phyloP scores from a whole-genome alignment of 495 filamentous ascomycete species.

The Pseudomonodictys pantanalensis region DNA sequence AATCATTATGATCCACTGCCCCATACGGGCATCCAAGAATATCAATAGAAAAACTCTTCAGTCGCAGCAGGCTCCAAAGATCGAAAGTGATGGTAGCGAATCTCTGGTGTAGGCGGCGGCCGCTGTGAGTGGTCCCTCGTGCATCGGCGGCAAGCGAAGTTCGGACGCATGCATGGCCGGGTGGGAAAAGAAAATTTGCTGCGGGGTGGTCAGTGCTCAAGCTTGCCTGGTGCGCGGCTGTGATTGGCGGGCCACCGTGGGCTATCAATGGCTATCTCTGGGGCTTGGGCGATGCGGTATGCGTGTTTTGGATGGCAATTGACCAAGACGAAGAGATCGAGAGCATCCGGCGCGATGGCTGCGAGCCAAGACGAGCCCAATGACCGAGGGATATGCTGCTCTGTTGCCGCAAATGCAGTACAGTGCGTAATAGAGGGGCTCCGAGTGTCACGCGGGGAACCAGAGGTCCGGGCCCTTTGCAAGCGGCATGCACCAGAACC shows the following conservation, averaged over 20 bases:
- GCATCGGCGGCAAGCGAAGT: slow-evolving; percentile 18
- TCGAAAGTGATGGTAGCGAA: neutral
- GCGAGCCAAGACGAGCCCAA: no score
- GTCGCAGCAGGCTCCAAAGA: neutral
- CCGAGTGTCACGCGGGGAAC: neutral
- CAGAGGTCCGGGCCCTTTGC: neutral
- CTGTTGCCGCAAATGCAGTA: neutral
- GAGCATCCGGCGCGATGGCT: no score
- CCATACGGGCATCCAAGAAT: neutral
- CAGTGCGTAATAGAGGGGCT: neutral
- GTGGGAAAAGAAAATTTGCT: slow-evolving; percentile 28
- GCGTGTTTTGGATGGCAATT: no score
- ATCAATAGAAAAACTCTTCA: slow-evolving; percentile 20
- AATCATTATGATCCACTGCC: neutral
- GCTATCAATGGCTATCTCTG: neutral
- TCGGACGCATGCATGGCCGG: slow-evolving; percentile 2
- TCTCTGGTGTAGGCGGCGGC: neutral
- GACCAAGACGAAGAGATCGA: no score
- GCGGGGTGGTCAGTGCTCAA: slow-evolving; percentile 17
- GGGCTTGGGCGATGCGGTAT: neutral
- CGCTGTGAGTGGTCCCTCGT: neutral
- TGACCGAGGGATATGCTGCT: no score
- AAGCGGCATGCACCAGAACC: neutral
- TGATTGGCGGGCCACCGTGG: slow-evolving; percentile 15
- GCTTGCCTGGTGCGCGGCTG: slow-evolving; percentile 5